Evolutionary conservation across 768 basidiomycete species (phyloP).

Genomic region (Lactarius hatsudake): DNA sequence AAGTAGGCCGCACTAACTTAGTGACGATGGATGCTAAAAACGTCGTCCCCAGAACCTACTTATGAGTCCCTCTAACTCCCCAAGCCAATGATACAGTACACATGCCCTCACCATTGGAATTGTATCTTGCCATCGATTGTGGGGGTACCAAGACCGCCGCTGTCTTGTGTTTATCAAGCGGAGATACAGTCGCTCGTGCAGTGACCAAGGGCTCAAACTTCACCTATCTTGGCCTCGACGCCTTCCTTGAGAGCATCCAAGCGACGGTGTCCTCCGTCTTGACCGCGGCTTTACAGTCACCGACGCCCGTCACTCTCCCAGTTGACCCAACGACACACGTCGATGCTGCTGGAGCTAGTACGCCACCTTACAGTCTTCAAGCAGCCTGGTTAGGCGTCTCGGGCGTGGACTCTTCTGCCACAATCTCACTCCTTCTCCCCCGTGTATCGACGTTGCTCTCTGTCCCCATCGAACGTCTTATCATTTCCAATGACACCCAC

Average conservation of each 20-base stretch:
- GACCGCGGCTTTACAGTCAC: constrained; percentile 9
- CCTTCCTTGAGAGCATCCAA: constrained; percentile 54
- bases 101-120: constrained; percentile 42
- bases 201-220: constrained; percentile 82
- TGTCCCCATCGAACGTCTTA: constrained; percentile 52
- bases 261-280: constrained; percentile 56
- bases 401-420: constrained; percentile 72
- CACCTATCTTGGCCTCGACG: constrained; percentile 66
- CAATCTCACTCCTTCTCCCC: constrained; percentile 52
- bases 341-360: constrained; percentile 4
- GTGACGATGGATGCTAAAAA: not conserved
- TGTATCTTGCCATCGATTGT: constrained; percentile 83
- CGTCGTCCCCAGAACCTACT: not conserved
- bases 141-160: constrained; percentile 88
- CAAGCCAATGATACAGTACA: not conserved
- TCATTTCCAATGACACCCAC: constrained; percentile 78
- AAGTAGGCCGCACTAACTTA: too few species aligned
- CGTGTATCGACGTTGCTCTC: constrained; percentile 55
- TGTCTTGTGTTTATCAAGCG: constrained; percentile 57
- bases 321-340: not conserved
- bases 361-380: constrained; percentile 44
- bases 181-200: constrained; percentile 64
- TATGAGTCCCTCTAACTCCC: constrained; percentile 1
- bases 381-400: constrained; percentile 84
- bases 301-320: constrained; percentile 16